Conservation (phyloP, 352 stramenopile genomes). For the Globisporangium spiculum region DNA sequence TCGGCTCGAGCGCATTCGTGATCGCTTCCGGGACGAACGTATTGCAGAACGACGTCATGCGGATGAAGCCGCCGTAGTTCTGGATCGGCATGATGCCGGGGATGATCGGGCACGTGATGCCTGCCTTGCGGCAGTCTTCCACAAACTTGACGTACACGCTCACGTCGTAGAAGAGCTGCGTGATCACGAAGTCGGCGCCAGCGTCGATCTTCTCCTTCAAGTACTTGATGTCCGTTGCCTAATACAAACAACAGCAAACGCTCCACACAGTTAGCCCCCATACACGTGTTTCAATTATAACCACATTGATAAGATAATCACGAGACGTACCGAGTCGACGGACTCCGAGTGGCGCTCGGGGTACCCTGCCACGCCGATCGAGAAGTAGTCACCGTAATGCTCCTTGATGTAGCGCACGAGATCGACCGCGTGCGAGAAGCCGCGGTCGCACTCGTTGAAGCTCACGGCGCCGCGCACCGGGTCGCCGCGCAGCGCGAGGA, state of each 20-base stretch:
- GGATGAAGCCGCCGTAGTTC: constrained; percentile 95
- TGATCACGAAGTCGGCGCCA: constrained; percentile 98
- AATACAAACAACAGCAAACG: neutral
- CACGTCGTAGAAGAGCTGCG: constrained; percentile 99
- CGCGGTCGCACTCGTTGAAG: constrained; percentile 91
- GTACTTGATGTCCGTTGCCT: constrained; percentile 94
- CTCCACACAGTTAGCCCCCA: neutral
- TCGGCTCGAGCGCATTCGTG: constrained; percentile 77
- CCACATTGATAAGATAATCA: neutral
- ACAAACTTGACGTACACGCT: constrained; percentile 95
- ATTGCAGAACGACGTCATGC: constrained; percentile 98
- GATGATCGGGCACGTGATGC: constrained; percentile 95
- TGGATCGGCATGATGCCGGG: constrained; percentile 99
- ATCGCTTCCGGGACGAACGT: constrained; percentile 91
- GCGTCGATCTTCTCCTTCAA: constrained; percentile 98
- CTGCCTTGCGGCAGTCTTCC: constrained; percentile 79
- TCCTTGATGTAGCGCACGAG: constrained; percentile 96
- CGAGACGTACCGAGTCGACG: constrained; percentile 31
- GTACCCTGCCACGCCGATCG: constrained; percentile 97
- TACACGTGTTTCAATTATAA: neutral
- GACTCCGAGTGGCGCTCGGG: constrained; percentile 96
- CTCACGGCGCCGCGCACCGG: constrained; percentile 88
- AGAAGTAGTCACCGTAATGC: constrained; percentile 95
- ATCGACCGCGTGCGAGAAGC: constrained; percentile 94
- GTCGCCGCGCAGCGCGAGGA: constrained; percentile 97